Conservation (phyloP, 1,139 yeast genomes). For the Taphrina betulina region DNA sequence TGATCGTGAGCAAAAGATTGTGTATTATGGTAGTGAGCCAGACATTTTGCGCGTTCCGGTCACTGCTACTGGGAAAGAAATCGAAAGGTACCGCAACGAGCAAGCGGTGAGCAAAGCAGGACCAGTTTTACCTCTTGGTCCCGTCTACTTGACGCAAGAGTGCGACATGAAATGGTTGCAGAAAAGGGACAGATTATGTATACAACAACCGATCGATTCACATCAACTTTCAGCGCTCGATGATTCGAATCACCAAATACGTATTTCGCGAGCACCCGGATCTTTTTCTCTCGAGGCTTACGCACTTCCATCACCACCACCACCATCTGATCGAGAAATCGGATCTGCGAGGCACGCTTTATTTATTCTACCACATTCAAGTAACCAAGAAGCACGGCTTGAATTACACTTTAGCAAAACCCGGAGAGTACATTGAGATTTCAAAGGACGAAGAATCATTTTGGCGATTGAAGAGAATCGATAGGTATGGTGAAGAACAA, state of each 20-base stretch:
- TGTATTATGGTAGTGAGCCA: not conserved
- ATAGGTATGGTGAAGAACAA: too few relatives aligned
- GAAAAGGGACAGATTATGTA: not conserved
- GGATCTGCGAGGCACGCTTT: not conserved
- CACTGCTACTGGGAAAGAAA: too few relatives aligned
- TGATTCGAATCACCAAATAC: not conserved
- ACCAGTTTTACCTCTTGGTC: not conserved
- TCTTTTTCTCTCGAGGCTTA: not conserved
- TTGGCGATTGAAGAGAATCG: too few relatives aligned
- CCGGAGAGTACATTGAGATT: too few relatives aligned
- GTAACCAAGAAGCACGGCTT: not conserved
- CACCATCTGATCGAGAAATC: not conserved
- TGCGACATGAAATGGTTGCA: slow-evolving; percentile 1
- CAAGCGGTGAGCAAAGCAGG: not conserved
- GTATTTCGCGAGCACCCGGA: not conserved
- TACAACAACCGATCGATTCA: not conserved
- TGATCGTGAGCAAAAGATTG: not conserved
- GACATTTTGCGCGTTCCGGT: not conserved
- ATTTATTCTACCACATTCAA: slow-evolving; percentile 5
- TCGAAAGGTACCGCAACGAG: not conserved
- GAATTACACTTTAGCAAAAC: not conserved
- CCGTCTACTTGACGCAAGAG: not conserved
- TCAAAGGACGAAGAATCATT: too few relatives aligned
- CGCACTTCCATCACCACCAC: not conserved
- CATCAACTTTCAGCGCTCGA: too few relatives aligned